These are phyloP conservation scores for Tricholoma terreum DNA, from an alignment of 768 basidiomycete genomes.

Conservation along the genomic window DNA sequence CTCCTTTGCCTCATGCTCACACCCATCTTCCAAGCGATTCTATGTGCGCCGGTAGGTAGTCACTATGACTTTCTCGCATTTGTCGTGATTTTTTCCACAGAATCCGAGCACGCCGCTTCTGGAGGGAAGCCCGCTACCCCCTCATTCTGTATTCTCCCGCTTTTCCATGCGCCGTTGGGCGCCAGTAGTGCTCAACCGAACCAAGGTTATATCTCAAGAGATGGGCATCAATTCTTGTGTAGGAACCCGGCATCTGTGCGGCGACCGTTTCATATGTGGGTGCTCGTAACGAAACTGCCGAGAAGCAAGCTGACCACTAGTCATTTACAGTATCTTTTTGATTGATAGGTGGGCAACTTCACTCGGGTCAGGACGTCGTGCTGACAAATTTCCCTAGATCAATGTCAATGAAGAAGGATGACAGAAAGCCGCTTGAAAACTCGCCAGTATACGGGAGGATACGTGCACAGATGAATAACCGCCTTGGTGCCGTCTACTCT, in stretches of 20 bases:
- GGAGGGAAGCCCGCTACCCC: constrained; percentile 38
- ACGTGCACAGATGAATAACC: constrained; percentile 34
- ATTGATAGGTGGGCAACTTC: not conserved
- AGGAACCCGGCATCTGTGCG: constrained; percentile 49
- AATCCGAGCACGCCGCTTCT: constrained; percentile 45
- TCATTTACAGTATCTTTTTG: not conserved
- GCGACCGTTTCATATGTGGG: constrained; percentile 61
- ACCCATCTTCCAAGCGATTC: not conserved
- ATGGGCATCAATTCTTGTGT: constrained; percentile 55
- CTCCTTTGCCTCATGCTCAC: not conserved
- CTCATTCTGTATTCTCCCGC: constrained; percentile 52
- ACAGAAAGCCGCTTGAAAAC: constrained; percentile 41
- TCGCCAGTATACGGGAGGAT: constrained; percentile 41
- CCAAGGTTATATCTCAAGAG: constrained; percentile 43
- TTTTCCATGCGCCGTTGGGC: constrained; percentile 42
- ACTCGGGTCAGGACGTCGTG: not conserved
- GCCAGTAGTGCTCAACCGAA: constrained; percentile 4
- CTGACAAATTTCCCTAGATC: constrained; percentile 35
- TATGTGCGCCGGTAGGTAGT: not conserved
- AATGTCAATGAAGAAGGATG: constrained; percentile 41
- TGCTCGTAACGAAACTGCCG: constrained; percentile 3
- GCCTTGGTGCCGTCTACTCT: constrained; percentile 58
- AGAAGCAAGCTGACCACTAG: not conserved
- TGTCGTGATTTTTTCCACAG: constrained; percentile 24
- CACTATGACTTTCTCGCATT: not conserved